Percentiles rank a stretch among this genome's conserved stretches.
Conservation (phyloP, 805 yeast species). For the Metschnikowia anglica region DNA sequence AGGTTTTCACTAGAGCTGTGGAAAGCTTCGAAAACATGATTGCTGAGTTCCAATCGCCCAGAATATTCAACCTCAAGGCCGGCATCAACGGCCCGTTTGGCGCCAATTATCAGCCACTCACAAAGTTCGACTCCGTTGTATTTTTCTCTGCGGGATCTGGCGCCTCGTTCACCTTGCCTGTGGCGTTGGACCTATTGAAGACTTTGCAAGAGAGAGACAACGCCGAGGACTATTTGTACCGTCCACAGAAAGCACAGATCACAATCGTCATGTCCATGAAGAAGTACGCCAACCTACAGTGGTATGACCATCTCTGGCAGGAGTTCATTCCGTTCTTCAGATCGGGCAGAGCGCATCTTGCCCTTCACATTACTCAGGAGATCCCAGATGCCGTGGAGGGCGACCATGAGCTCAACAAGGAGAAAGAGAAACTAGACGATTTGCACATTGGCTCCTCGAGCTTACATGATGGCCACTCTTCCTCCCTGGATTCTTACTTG, state of each 20-base stretch:
- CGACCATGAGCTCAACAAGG: constrained; percentile 5
- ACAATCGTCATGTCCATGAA: constrained; percentile 36
- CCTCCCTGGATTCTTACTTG: background rate
- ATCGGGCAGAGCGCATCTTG: constrained; percentile 25
- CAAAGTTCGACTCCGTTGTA: constrained; percentile 40
- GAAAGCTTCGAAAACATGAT: constrained; percentile 5
- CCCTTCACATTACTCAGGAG: constrained; percentile 32
- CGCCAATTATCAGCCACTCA: constrained; percentile 40
- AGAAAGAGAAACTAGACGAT: too few species aligned
- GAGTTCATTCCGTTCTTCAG: constrained; percentile 27
- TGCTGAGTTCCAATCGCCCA: constrained; percentile 7
- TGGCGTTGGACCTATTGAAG: constrained; percentile 40
- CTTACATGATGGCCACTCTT: constrained; percentile 1
- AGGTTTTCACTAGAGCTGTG: constrained; percentile 7
- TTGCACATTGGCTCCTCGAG: constrained; percentile 8
- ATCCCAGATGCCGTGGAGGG: constrained; percentile 7
- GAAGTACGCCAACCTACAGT: constrained; percentile 25
- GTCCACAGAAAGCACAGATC: constrained; percentile 31
- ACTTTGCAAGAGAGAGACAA: constrained; percentile 27
- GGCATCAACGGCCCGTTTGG: constrained; percentile 49
- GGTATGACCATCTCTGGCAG: constrained; percentile 39
- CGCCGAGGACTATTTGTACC: constrained; percentile 31
- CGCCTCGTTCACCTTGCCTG: constrained; percentile 46
- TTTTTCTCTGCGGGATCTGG: constrained; percentile 49
- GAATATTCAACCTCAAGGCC: constrained; percentile 31